Conservation (phyloP, 805 yeast genomes). For the Millerozyma acaciae region DNA sequence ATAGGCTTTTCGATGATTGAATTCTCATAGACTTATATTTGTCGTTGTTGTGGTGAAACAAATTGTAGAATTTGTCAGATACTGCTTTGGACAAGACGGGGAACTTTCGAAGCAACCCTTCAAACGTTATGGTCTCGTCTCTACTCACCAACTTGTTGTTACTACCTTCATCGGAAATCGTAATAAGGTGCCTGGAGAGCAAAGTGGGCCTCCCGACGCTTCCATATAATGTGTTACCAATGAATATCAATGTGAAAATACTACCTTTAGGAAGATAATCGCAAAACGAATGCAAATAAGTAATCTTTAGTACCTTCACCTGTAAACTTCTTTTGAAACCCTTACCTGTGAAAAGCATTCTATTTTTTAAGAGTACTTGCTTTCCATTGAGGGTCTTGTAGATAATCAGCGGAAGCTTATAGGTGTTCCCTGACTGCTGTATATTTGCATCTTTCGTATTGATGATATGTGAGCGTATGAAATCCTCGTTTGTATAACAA, state of each 20-base stretch:
- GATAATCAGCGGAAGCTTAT: slow-evolving; percentile 38
- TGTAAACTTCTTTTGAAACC: slow-evolving; percentile 51
- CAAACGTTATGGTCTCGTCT: slow-evolving; percentile 24
- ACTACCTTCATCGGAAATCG: too few relatives aligned
- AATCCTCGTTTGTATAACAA: slow-evolving; percentile 53
- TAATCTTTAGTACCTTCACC: slow-evolving; percentile 42
- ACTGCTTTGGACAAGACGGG: slow-evolving; percentile 40
- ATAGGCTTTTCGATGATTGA: slow-evolving; percentile 23
- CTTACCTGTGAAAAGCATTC: slow-evolving; percentile 49
- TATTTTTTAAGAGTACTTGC: slow-evolving; percentile 54
- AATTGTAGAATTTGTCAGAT: slow-evolving; percentile 32
- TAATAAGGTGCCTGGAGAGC: too few relatives aligned
- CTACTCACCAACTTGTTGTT: slow-evolving; percentile 1
- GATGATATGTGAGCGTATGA: slow-evolving; percentile 60
- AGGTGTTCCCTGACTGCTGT: slow-evolving; percentile 18
- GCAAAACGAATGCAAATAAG: slow-evolving; percentile 51
- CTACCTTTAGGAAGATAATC: slow-evolving; percentile 57
- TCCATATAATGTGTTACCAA: slow-evolving; percentile 56
- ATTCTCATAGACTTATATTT: slow-evolving; percentile 28
- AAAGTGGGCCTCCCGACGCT: slow-evolving; percentile 12
- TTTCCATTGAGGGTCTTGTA: slow-evolving; percentile 54
- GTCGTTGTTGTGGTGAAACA: slow-evolving; percentile 40
- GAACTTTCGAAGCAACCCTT: slow-evolving; percentile 32
- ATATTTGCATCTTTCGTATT: slow-evolving; percentile 24
- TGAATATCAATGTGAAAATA: slow-evolving; percentile 51